Percentiles rank a stretch among this genome's conserved stretches.
phyloP scores from a whole-genome alignment of 1,284 basidiomycete genomes.

The Vanrija sp. region DNA sequence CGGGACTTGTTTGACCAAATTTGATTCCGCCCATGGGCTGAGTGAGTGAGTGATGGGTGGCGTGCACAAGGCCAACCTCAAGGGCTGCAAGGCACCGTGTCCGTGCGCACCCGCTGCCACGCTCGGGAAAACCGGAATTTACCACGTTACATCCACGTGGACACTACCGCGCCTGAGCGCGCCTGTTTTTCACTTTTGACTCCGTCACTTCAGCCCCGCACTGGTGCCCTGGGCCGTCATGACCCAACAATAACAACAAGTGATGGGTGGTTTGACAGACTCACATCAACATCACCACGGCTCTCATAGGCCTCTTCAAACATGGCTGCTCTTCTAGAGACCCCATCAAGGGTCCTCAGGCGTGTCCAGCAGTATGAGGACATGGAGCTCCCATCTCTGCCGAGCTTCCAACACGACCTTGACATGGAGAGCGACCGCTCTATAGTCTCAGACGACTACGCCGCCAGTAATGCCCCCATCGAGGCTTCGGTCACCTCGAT shows the following conservation, averaged over 20 bases:
- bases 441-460: slow-evolving; percentile 1
- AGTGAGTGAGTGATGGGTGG: too few relatives aligned
- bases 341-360: slow-evolving; percentile 36
- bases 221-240: too few relatives aligned
- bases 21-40: too few relatives aligned
- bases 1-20: too few relatives aligned
- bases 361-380: slow-evolving; percentile 41
- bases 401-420: slow-evolving; percentile 39
- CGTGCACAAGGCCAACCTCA: too few relatives aligned
- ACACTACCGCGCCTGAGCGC: background rate
- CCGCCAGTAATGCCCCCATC: background rate
- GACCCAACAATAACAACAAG: too few relatives aligned
- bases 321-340: slow-evolving; percentile 35
- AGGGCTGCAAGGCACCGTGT: too few relatives aligned
- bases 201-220: too few relatives aligned
- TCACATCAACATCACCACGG: background rate
- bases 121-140: background rate
- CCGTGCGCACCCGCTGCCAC: too few relatives aligned
- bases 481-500: background rate
- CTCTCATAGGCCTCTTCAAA: background rate
- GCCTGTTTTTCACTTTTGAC: background rate
- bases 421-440: slow-evolving; percentile 28
- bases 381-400: slow-evolving; percentile 44
- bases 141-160: background rate
- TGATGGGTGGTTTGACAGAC: background rate